Percentiles rank a stretch among this genome's conserved stretches.
Evolutionary conservation across 164 flowering plant species (phyloP).

Genomic region (Kingdonia uniflora): DNA sequence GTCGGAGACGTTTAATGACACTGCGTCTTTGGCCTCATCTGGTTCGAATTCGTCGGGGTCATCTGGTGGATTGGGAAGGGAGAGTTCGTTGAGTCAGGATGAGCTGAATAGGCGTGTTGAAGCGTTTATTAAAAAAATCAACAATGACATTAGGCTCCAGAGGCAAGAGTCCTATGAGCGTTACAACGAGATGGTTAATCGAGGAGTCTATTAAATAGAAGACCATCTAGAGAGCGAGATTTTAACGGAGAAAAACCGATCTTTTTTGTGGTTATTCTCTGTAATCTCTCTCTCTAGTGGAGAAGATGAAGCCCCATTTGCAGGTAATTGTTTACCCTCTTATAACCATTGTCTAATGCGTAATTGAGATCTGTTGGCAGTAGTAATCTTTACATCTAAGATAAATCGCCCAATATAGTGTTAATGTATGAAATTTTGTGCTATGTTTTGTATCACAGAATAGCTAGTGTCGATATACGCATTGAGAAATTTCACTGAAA

Average conservation of each 20-base stretch:
- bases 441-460: too few relatives aligned
- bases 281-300: background rate
- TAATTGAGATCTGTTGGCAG: too few relatives aligned
- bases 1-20: constrained; percentile 23
- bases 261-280: background rate
- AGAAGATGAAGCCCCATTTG: constrained; percentile 1
- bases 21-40: constrained; percentile 8
- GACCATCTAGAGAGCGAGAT: background rate
- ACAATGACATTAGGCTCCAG: constrained; percentile 17
- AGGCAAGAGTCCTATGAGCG: constrained; percentile 22
- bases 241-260: background rate
- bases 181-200: constrained; percentile 16
- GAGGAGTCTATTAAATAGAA: constrained; percentile 6
- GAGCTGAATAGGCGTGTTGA: constrained; percentile 26
- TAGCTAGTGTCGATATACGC: too few relatives aligned
- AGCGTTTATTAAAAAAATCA: constrained; percentile 19
- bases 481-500: too few relatives aligned
- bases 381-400: too few relatives aligned
- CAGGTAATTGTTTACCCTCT: background rate
- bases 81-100: constrained; percentile 19
- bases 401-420: too few relatives aligned
- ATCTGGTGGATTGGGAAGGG: constrained; percentile 11
- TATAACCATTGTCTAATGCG: too few relatives aligned
- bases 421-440: too few relatives aligned
- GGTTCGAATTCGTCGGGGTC: too few relatives aligned